Evolutionary conservation across 2,329 filamentous ascomycete genomes (phyloP).

Genomic region (Dactylellina drechsleri): DNA sequence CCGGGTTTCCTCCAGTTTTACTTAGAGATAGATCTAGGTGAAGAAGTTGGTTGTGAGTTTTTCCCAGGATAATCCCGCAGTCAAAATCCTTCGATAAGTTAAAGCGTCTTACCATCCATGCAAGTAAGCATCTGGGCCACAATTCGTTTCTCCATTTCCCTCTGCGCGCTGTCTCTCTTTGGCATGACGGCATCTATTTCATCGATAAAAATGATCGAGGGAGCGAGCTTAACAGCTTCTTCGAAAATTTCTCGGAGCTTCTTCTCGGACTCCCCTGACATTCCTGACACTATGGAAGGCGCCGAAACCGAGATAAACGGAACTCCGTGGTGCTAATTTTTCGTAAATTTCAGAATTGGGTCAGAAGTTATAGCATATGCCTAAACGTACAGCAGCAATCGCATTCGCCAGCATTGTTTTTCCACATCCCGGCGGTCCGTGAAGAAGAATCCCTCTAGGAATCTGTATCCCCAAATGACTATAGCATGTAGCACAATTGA

Average conservation of each 20-base stretch:
- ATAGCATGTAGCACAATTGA: constrained; percentile 75
- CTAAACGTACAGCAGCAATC: constrained; percentile 70
- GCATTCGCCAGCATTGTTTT: constrained; percentile 87
- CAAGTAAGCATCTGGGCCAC: constrained; percentile 84
- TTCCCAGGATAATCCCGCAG: no score
- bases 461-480: constrained; percentile 73
- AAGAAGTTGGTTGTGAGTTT: background rate
- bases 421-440: constrained; percentile 85
- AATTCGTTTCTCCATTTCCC: constrained; percentile 89
- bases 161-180: constrained; percentile 82
- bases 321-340: constrained; percentile 70
- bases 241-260: constrained; percentile 87
- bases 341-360: no score
- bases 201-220: constrained; percentile 90
- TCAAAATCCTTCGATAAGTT: background rate
- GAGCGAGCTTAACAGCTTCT: constrained; percentile 83
- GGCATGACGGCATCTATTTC: constrained; percentile 91
- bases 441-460: constrained; percentile 78
- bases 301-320: constrained; percentile 85
- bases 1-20: constrained; percentile 77
- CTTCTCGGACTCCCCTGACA: constrained; percentile 90
- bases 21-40: constrained; percentile 71
- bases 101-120: constrained; percentile 71
- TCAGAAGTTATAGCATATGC: no score
- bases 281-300: constrained; percentile 82